These are phyloP conservation scores for Piper longum DNA, from an alignment of 164 flowering plant genomes.

Conservation along the genomic window DNA sequence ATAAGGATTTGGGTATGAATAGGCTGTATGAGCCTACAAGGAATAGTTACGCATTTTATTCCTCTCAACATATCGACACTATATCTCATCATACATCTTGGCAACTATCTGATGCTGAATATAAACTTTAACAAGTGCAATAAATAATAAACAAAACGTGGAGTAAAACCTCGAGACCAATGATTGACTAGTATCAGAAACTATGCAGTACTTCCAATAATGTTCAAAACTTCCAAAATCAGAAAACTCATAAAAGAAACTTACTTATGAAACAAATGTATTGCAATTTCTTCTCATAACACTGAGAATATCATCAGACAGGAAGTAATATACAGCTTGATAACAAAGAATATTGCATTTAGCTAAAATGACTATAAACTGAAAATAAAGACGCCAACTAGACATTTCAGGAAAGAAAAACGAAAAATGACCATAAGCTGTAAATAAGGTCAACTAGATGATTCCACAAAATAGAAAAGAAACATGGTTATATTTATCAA, in stretches of 20 bases:
- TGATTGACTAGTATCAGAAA: neutral
- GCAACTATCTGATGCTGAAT: neutral
- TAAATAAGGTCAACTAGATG: neutral
- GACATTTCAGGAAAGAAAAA: neutral
- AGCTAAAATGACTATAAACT: neutral
- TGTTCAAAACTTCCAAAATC: neutral
- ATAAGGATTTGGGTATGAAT: slow-evolving; percentile 87
- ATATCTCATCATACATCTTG: no score
- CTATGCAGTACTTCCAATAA: neutral
- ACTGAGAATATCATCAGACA: no score
- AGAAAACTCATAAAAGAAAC: neutral
- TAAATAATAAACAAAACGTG: neutral
- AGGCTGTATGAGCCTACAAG: slow-evolving; percentile 53
- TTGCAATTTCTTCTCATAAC: neutral
- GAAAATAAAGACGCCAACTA: neutral
- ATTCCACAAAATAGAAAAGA: no score
- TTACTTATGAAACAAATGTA: neutral
- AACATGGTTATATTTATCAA: no score
- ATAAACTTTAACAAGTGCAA: neutral
- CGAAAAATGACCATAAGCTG: neutral
- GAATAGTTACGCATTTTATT: neutral
- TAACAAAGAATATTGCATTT: neutral
- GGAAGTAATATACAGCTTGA: no score
- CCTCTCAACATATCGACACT: no score
- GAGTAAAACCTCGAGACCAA: neutral